These are phyloP conservation scores for Neckera pumila DNA, from an alignment of 225 moss, liverwort and hornwort species.

Conservation along the genomic window DNA sequence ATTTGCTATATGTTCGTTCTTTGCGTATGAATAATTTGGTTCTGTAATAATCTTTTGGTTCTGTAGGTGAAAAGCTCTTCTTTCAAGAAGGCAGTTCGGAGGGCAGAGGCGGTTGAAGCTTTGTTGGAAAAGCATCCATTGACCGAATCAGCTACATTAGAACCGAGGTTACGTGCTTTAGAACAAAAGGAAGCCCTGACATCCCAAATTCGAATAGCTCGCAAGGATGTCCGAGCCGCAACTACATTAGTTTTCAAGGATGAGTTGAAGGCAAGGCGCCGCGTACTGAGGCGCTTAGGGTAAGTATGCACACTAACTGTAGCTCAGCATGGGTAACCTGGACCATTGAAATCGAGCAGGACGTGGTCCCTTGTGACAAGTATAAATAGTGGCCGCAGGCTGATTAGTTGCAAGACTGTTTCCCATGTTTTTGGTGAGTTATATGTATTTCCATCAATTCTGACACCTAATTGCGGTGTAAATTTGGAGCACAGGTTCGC, in stretches of 20 bases:
- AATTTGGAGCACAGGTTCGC: conserved; percentile 44
- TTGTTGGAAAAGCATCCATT: conserved; percentile 69
- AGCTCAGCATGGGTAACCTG: background rate
- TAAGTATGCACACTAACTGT: conserved; percentile 3
- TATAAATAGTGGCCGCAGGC: background rate
- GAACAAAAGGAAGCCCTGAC: conserved; percentile 60
- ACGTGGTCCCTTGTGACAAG: background rate
- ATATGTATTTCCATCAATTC: background rate
- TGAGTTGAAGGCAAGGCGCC: conserved; percentile 80
- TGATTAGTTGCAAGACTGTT: background rate
- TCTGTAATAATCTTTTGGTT: background rate
- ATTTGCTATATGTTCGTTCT: background rate
- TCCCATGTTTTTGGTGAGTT: background rate
- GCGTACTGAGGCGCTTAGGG: conserved; percentile 81
- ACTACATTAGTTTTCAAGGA: conserved; percentile 91
- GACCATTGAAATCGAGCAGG: background rate
- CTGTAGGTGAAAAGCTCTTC: conserved; percentile 66
- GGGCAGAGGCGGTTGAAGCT: conserved; percentile 74
- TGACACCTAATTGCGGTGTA: background rate
- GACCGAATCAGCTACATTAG: conserved; percentile 50
- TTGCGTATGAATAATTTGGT: background rate
- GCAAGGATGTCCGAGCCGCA: conserved; percentile 72
- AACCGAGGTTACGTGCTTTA: conserved; percentile 43
- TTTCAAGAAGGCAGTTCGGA: conserved; percentile 67
- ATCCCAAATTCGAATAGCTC: conserved; percentile 65